These are phyloP conservation scores for Sphagnum fallax DNA, from an alignment of 228 moss, liverwort and hornwort genomes.

Conservation along the genomic window DNA sequence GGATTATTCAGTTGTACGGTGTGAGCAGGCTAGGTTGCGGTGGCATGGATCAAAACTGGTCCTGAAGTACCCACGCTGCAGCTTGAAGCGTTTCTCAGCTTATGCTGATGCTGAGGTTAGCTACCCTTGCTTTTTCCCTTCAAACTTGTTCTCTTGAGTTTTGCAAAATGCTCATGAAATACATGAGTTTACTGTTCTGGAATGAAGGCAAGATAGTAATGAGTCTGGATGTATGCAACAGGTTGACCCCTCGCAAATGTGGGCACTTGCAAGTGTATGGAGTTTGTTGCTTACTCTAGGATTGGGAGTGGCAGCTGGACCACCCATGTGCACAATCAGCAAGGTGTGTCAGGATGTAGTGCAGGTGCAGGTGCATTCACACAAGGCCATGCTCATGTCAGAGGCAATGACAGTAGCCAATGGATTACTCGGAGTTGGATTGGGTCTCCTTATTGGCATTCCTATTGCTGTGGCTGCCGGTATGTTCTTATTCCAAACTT, in stretches of 20 bases:
- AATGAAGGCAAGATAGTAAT: slow-evolving; percentile 20
- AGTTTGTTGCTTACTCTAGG: slow-evolving; percentile 62
- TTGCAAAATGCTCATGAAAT: not conserved
- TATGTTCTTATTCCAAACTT: slow-evolving; percentile 1
- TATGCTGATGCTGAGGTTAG: slow-evolving; percentile 90
- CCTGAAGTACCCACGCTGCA: slow-evolving; percentile 84
- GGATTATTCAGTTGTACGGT: not conserved
- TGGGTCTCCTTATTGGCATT: slow-evolving; percentile 61
- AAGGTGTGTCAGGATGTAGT: slow-evolving; percentile 28
- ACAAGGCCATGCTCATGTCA: slow-evolving; percentile 22
- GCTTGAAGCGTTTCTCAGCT: slow-evolving; percentile 73
- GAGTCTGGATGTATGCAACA: slow-evolving; percentile 53
- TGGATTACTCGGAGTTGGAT: slow-evolving; percentile 40
- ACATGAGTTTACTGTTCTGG: slow-evolving; percentile 11
- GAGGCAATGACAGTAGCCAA: slow-evolving; percentile 34
- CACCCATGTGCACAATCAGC: slow-evolving; percentile 42
- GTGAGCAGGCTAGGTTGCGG: slow-evolving; percentile 49
- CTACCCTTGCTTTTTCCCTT: not conserved
- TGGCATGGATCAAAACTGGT: slow-evolving; percentile 94
- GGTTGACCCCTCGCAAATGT: slow-evolving; percentile 81
- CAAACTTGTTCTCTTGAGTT: not conserved
- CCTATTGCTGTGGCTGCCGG: slow-evolving; percentile 68
- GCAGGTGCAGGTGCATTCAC: slow-evolving; percentile 37
- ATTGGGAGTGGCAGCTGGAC: slow-evolving; percentile 53
- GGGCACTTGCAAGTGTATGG: slow-evolving; percentile 61